Evolutionary conservation across 805 yeast species (phyloP).

Genomic region (Zygoascus ofunaensis): DNA sequence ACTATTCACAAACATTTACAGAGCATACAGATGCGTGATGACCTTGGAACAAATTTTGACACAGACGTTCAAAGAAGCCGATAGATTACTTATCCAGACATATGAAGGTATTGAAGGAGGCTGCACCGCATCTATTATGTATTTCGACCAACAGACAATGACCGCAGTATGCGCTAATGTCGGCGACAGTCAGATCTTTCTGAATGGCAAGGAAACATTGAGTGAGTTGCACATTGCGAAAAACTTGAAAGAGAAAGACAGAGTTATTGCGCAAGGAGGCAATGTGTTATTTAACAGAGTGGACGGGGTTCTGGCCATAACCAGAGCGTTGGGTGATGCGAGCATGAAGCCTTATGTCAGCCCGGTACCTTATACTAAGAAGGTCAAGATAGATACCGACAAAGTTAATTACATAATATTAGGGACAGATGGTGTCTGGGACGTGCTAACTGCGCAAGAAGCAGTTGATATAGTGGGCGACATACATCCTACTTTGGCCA

Average conservation of each 20-base stretch:
- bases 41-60: slow-evolving; percentile 33
- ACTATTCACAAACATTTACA: slow-evolving; percentile 35
- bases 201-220: slow-evolving; percentile 54
- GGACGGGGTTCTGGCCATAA: slow-evolving; percentile 89
- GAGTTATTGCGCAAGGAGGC: slow-evolving; percentile 77
- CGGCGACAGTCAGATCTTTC: slow-evolving; percentile 82
- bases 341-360: slow-evolving; percentile 81
- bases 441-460: slow-evolving; percentile 73
- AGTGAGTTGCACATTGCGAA: slow-evolving; percentile 90
- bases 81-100: slow-evolving; percentile 49
- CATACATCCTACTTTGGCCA: slow-evolving; percentile 56
- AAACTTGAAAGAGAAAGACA: slow-evolving; percentile 61
- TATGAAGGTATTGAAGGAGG: slow-evolving; percentile 68
- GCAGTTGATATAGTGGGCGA: slow-evolving; percentile 67
- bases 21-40: slow-evolving; percentile 26
- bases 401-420: slow-evolving; percentile 72
- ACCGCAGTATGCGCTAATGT: slow-evolving; percentile 89
- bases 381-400: slow-evolving; percentile 39
- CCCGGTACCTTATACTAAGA: slow-evolving; percentile 86
- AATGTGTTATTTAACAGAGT: slow-evolving; percentile 80
- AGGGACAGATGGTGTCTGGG: slow-evolving; percentile 98
- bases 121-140: slow-evolving; percentile 90
- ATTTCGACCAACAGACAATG: slow-evolving; percentile 43
- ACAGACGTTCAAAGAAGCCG: slow-evolving; percentile 67
- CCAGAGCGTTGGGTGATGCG: slow-evolving; percentile 85